These are phyloP conservation scores for Aureobasidium musti DNA, from an alignment of 2,329 filamentous ascomycete genomes.

Conservation along the genomic window DNA sequence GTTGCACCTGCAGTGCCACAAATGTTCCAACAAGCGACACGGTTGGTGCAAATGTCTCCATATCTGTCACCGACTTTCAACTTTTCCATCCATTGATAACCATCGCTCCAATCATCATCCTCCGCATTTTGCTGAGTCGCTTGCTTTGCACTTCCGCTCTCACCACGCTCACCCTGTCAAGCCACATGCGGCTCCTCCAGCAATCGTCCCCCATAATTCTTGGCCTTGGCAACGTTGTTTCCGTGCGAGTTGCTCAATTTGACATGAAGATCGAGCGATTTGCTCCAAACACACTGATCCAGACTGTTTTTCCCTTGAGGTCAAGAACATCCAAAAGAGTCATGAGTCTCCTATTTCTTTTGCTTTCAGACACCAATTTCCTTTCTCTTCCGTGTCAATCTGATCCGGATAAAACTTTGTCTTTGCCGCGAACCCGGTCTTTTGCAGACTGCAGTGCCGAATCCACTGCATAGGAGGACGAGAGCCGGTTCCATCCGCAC, in stretches of 20 bases:
- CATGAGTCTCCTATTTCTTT: conserved; percentile 21
- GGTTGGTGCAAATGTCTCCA: not conserved
- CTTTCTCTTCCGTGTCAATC: not conserved
- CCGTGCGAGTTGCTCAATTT: not conserved
- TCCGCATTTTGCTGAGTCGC: conserved; percentile 4
- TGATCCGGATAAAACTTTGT: conserved; percentile 12
- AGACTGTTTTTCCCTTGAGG: not conserved
- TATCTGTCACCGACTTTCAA: conserved; percentile 9
- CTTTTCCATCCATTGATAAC: not conserved
- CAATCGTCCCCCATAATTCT: conserved; percentile 17
- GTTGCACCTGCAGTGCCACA: conserved; percentile 17
- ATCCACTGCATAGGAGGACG: not conserved
- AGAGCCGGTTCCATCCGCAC: not conserved
- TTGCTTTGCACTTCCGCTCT: not conserved
- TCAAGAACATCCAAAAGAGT: not conserved
- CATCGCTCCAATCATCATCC: conserved; percentile 6
- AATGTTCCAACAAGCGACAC: not conserved
- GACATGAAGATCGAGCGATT: conserved; percentile 22
- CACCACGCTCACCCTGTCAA: not conserved
- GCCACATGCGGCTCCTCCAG: conserved; percentile 18
- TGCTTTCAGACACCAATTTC: not conserved
- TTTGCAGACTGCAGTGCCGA: not conserved
- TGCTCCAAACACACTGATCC: not conserved
- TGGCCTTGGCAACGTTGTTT: conserved; percentile 9
- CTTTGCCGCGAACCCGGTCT: conserved; percentile 7